Evolutionary conservation across 257 asterid species (phyloP), one percentile per base, ranked within the genome.

Genomic region (Ilex aquifolium): DNA sequence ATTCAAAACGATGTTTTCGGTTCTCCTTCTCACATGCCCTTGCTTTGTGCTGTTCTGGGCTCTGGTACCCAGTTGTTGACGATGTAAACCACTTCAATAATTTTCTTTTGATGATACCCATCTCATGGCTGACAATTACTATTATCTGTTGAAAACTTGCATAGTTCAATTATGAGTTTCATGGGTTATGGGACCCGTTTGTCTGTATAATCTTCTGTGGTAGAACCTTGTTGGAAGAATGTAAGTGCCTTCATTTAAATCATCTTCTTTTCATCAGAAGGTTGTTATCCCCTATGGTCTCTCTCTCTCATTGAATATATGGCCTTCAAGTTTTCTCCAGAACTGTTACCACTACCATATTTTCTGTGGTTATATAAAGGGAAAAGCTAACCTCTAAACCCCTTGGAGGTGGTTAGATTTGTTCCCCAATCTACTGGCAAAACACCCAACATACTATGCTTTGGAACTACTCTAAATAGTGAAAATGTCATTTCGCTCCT

Each of bases 11-110:
- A 88, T 52, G 88, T 82, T 46, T 79, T 85, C 73, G 75, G 84
- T 75, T 82, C 83, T 78, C 97, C 95, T 29, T 54, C 85, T 14
- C 59, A 81, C 64, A 60, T 81, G 49, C 85, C 86, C 56, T 75
- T 92, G 74, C 65, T 92, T 67, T 79, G 85, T 64, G 95, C 97
- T 63, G 74, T 89, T 71, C 55, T 89, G 72, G 96, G 96, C 32
- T 76, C 87, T 64, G 99, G 97, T 62, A 64, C 79, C 50, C 99
- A 92, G 69, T 78, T 92, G 64, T 65, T 89, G 68, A 72, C 73
- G 32, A 48, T 83, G 99, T 92, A 79, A 82, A 92, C 69, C 15
- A 13, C 39, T 42, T 13, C 58, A 67, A 55, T 14, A 32, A 42
- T 63, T 59, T 61, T 12, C 59, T 61, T 27, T 44, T 12, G 51